Evolutionary conservation across 1,139 yeast species (phyloP), one percentile per base, ranked within the genome.

Genomic region (Meyerozyma smithsonii): DNA sequence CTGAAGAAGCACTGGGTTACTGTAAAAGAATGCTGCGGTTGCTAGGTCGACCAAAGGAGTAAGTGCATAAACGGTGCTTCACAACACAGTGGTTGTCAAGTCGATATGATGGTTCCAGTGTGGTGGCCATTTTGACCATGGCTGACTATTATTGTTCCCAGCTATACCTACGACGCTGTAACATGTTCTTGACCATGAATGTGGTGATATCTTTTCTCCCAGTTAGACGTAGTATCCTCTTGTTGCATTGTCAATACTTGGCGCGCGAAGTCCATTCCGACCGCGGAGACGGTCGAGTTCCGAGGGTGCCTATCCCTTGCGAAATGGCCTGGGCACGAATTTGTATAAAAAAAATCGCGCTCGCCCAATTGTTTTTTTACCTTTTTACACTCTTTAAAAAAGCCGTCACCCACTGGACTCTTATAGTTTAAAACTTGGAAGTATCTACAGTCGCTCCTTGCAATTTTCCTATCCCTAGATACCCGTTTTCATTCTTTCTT

Each of bases 381-480:
- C 32, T 30, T 30, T 30, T 30, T 30, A 30, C 34, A 30, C 21
- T 30, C 34, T 18, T 30, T 30, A 16, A 30, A 18, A 30, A 30
- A 30, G 21, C 21, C 10, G 34, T 30, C 34, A 30, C 3, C 19
- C 10, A 17, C 34, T 30, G 21, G 34, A 30, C 34, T n/a, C n/a
- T 30, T 18, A 30, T 17, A 17, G 21, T 30, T 17, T 30, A 17
- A 21, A 30, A 17, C 21, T 21, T 30, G 20, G 34, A 10, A 11
- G 34, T 30, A 30, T 30, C 34, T 30, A 30, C 20, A 30, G 34
- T 30, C 34, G 21, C 21, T 30, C 34, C 34, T 30, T 30, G 34
- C 34, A 30, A 16, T 18, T 8, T 8, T 8, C 20, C 17, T 14
- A 26, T 26, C 34, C 34, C 34, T 30, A 30, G 34, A 30, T 30